Evolutionary conservation across 441 rosid species (phyloP).

Genomic region (Adansonia madagascariensis): DNA sequence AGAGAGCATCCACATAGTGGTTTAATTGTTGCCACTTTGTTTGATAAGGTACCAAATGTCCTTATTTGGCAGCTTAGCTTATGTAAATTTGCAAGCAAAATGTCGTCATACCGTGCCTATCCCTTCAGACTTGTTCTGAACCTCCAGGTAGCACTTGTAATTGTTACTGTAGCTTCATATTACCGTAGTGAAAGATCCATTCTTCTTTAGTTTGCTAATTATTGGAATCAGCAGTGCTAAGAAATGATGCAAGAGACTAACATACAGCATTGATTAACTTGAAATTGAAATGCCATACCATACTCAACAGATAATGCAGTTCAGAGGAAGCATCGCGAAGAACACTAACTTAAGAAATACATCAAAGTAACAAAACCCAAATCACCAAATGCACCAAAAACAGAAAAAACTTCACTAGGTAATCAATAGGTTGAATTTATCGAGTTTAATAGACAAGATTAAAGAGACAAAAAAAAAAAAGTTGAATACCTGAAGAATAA

Average conservation of each 20-base stretch:
- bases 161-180: not conserved
- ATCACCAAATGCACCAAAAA: conserved; percentile 13
- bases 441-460: not conserved
- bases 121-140: conserved; percentile 11
- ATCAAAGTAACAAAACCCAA: conserved; percentile 12
- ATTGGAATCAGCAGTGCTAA: not conserved
- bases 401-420: not conserved
- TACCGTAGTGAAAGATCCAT: not conserved
- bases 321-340: not conserved
- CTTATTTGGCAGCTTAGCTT: not conserved
- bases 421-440: not conserved
- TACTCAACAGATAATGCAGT: conserved; percentile 3
- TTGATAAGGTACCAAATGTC: not conserved
- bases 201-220: not conserved
- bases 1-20: not conserved
- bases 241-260: not conserved
- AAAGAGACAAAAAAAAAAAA: conserved; percentile 9
- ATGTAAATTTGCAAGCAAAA: not conserved
- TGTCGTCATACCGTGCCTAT: not conserved
- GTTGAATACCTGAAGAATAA: conserved; percentile 55
- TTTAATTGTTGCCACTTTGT: not conserved
- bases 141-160: not conserved
- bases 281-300: conserved; percentile 12
- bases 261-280: not conserved
- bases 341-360: not conserved